Evolutionary conservation across 805 yeast species (phyloP).

Genomic region (Kazachstania bromeliacearum): DNA sequence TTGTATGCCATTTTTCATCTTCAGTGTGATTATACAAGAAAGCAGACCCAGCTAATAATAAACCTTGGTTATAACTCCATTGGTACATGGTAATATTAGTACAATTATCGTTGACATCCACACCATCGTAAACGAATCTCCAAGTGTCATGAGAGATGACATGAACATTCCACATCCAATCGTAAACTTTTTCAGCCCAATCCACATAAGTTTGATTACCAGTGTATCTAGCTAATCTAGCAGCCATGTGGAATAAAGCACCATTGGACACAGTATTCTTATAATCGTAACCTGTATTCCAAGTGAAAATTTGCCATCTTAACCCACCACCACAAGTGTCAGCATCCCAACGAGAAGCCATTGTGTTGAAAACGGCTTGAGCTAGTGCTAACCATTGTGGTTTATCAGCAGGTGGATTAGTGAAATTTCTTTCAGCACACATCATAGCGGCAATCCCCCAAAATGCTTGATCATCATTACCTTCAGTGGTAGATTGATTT

Average conservation of each 20-base stretch:
- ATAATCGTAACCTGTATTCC: conserved; percentile 92
- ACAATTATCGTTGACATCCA: conserved; percentile 52
- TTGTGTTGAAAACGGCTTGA: conserved; percentile 84
- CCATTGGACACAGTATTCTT: conserved; percentile 91
- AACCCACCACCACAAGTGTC: conserved; percentile 74
- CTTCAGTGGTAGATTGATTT: conserved; percentile 86
- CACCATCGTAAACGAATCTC: conserved; percentile 56
- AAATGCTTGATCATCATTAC: conserved; percentile 95
- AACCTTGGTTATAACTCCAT: conserved; percentile 86
- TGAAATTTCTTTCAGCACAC: conserved; percentile 83
- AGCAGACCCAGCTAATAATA: conserved; percentile 71
- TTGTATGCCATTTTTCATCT: conserved; percentile 53
- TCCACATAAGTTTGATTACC: conserved; percentile 63
- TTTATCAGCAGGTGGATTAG: conserved; percentile 47
- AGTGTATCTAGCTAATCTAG: conserved; percentile 78
- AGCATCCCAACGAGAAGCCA: conserved; percentile 83
- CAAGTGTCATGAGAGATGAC: conserved; percentile 36
- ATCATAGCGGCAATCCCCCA: conserved; percentile 93
- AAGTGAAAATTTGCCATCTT: conserved; percentile 91
- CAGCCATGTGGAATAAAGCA: conserved; percentile 76
- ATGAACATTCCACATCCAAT: conserved; percentile 58
- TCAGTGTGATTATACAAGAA: conserved; percentile 66
- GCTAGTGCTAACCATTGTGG: conserved; percentile 79
- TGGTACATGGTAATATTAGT: conserved; percentile 45
- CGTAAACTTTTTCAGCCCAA: conserved; percentile 67